These are phyloP conservation scores for Fallopia convolvulus DNA, from an alignment of 148 eudicot species.

Conservation along the genomic window DNA sequence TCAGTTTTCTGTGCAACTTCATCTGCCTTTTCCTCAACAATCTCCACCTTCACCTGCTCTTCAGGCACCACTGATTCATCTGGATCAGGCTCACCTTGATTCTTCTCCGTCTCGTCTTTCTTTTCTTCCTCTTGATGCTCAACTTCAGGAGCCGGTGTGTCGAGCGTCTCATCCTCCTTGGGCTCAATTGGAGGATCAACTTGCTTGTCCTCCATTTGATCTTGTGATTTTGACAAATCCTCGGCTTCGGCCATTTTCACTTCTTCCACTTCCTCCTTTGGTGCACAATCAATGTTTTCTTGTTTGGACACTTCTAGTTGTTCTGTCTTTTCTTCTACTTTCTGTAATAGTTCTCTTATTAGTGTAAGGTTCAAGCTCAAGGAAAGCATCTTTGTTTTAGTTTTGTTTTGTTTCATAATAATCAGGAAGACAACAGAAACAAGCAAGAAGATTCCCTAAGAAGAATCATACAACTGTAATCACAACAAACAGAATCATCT, in stretches of 20 bases:
- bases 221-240: slow-evolving; percentile 21
- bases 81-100: not conserved
- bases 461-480: not conserved
- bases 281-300: slow-evolving; percentile 19
- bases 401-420: not conserved
- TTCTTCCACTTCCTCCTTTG: slow-evolving; percentile 15
- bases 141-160: slow-evolving; percentile 8
- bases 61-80: slow-evolving; percentile 15
- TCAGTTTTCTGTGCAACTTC: slow-evolving; percentile 14
- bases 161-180: not conserved
- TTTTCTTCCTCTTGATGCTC: not conserved
- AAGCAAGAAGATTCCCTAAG: not conserved
- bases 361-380: not conserved
- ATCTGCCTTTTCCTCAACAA: slow-evolving; percentile 21
- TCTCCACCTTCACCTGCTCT: slow-evolving; percentile 17
- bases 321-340: slow-evolving; percentile 32
- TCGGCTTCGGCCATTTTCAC: slow-evolving; percentile 25
- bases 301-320: slow-evolving; percentile 27
- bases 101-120: slow-evolving; percentile 19
- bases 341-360: slow-evolving; percentile 18
- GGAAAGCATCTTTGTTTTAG: not conserved
- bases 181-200: slow-evolving; percentile 13
- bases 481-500: not conserved
- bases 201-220: slow-evolving; percentile 22
- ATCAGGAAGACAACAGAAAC: not conserved